Base-by-base conservation (phyloP, 352 stramenopile species). In the Paralagenidium karlingii region DNA sequence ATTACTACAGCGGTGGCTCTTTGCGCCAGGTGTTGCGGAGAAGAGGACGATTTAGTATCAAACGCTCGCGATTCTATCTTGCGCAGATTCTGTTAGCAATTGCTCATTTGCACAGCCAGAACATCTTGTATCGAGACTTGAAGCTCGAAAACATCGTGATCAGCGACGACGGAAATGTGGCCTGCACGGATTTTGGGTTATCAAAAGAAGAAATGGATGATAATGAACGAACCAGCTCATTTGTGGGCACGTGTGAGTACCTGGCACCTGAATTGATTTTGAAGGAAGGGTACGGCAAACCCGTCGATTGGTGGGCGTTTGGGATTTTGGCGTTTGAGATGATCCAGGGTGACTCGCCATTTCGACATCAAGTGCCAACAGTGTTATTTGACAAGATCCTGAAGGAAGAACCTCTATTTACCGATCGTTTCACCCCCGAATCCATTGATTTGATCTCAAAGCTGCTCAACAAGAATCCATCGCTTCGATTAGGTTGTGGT, bases 331-430 rank as follows among this genome's bases (percentile, higher is more conserved):
- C 66, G 43, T 84, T 66, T 45, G 70, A 84, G 25, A 80, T 84
- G 64, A 76, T 84, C 44, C 64, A 79, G 46, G 70, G 70, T 26
- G 64, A 82, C 49, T 82, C 70, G 18, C 70, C 70, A 2, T 84
- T 84, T 53, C 66, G 66, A 41, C 69, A 83, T 43, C 65, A 75
- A 24, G 62, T 73, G 13, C 58, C 67, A 22, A 70, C 60, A 13
- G 57, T 83, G n/a, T 43, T 83, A 21, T 83, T 83, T 49, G 69
- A 83, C 43, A 83, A 81, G 62, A 83, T 83, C 48, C 49, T 81
- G 39, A 76, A 76, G 51, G 69, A 83, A 29, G 69, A 83, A 39
- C 60, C 66, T 8, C 55, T 77, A 24, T 83, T 83, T 34, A 79
- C 57, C 38, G 67, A 81, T 21, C 66, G 67, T 8, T 83, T 83